These are phyloP conservation scores for Ramaria rubella DNA, from an alignment of 768 basidiomycete species.

Conservation along the genomic window DNA sequence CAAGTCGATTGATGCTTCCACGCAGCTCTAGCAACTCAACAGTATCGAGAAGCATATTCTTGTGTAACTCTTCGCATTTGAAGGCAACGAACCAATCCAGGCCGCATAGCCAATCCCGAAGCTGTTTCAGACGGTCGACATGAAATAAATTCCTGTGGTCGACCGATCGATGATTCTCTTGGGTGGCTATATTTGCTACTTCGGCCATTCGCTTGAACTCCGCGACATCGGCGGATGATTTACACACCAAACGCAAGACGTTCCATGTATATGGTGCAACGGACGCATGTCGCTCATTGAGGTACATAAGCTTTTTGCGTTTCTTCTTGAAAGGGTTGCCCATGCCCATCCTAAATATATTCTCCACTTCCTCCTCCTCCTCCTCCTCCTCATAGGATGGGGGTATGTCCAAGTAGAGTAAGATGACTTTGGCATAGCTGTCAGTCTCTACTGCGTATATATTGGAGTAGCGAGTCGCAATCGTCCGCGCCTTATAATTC, in stretches of 20 bases:
- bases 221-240: constrained; percentile 25
- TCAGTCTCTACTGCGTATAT: not conserved
- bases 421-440: not conserved
- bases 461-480: not conserved
- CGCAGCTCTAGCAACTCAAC: constrained; percentile 43
- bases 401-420: not conserved
- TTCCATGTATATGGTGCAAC: constrained; percentile 49
- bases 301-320: constrained; percentile 17
- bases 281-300: constrained; percentile 28
- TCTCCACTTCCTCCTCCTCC: too few relatives aligned
- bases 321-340: too few relatives aligned
- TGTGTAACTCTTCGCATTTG: constrained; percentile 43
- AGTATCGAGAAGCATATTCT: constrained; percentile 39
- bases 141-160: not conserved
- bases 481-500: not conserved
- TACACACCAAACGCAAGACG: constrained; percentile 45
- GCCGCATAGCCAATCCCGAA: constrained; percentile 22
- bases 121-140: not conserved
- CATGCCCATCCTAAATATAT: too few relatives aligned
- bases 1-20: constrained; percentile 27
- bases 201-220: constrained; percentile 35
- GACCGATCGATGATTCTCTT: constrained; percentile 31
- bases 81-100: constrained; percentile 48
- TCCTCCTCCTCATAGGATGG: constrained; percentile 22
- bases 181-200: constrained; percentile 29